Conservation (phyloP, 1,139 yeast species). For the Candida albicans region DNA sequence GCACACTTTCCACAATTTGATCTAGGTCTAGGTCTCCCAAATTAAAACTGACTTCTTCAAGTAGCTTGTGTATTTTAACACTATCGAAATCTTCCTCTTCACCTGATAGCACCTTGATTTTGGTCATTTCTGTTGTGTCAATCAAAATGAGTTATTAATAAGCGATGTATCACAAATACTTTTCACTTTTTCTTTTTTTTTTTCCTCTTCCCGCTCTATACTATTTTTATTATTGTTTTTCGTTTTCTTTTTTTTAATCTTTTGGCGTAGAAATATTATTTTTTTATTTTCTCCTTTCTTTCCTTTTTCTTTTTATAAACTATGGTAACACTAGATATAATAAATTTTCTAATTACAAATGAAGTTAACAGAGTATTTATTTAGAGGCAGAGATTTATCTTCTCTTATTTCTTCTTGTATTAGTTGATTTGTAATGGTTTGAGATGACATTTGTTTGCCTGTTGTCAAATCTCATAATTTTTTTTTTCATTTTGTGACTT, state of each 20-base stretch:
- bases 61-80: constrained; percentile 16
- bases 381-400: too few species aligned
- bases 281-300: too few species aligned
- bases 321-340: too few species aligned
- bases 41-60: constrained; percentile 18
- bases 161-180: background rate
- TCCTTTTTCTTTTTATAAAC: too few species aligned
- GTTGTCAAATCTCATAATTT: background rate
- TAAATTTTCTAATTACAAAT: too few species aligned
- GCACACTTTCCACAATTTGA: constrained; percentile 22
- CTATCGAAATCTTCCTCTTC: constrained; percentile 15
- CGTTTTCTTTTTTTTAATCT: background rate
- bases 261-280: constrained; percentile 12
- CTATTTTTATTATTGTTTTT: too few species aligned
- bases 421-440: too few species aligned
- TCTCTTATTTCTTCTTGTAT: too few species aligned
- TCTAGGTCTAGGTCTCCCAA: constrained; percentile 27
- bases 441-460: too few species aligned
- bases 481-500: background rate
- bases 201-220: background rate
- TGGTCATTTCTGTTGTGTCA: background rate
- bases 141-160: background rate
- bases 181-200: background rate
- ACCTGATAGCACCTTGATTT: constrained; percentile 8
- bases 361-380: too few species aligned